Conservation (phyloP, 306 rosid genomes). For the Phaseolus lunatus region DNA sequence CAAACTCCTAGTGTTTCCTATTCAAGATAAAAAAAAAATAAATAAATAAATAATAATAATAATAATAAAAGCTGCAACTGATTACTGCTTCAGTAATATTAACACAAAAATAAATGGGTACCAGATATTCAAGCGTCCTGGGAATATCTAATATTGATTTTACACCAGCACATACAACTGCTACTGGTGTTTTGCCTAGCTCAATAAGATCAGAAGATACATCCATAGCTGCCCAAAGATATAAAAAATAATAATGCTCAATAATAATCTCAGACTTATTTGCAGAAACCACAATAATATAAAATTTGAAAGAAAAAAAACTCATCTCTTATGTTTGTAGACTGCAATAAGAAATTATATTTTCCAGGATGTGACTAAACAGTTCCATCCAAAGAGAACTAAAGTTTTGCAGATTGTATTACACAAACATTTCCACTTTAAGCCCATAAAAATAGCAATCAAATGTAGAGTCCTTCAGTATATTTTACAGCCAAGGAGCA, state of each 20-base stretch:
- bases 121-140: slow-evolving; percentile 92
- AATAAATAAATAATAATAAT: no score
- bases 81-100: slow-evolving; percentile 37
- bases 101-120: slow-evolving; percentile 41
- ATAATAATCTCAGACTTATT: slow-evolving; percentile 22
- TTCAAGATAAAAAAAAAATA: slow-evolving; percentile 7
- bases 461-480: not conserved
- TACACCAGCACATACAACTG: slow-evolving; percentile 94
- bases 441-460: not conserved
- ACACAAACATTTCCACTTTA: slow-evolving; percentile 24
- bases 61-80: slow-evolving; percentile 3
- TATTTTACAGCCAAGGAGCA: slow-evolving; percentile 16
- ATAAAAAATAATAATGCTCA: slow-evolving; percentile 30
- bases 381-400: slow-evolving; percentile 18
- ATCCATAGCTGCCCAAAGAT: slow-evolving; percentile 75
- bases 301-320: not conserved
- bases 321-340: slow-evolving; percentile 25
- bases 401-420: not conserved
- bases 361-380: slow-evolving; percentile 29
- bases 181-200: slow-evolving; percentile 93
- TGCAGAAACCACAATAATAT: slow-evolving; percentile 12
- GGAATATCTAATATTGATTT: slow-evolving; percentile 94
- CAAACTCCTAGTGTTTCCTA: slow-evolving; percentile 96
- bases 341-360: slow-evolving; percentile 19
- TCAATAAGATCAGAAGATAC: slow-evolving; percentile 94